phyloP scores from a whole-genome alignment of 805 yeast genomes.

The Candida golubevii region DNA sequence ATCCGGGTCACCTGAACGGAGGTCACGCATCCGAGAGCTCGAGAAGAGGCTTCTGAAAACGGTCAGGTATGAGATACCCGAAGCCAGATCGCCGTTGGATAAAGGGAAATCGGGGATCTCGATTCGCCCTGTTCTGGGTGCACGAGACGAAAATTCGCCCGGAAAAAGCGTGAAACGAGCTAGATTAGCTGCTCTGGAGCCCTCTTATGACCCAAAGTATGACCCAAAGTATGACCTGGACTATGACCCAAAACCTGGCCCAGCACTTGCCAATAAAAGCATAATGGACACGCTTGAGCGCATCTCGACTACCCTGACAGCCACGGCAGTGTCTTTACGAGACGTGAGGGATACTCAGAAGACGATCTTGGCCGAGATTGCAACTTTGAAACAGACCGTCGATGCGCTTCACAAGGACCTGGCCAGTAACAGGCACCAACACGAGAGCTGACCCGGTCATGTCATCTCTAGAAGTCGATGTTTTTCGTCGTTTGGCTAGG shows the following conservation, averaged over 20 bases:
- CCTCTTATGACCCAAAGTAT: not conserved
- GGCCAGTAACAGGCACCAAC: not conserved
- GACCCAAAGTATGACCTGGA: not conserved
- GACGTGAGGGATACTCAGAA: slow-evolving; percentile 10
- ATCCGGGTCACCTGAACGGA: slow-evolving; percentile 35
- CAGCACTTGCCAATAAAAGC: not conserved
- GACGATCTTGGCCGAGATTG: slow-evolving; percentile 8
- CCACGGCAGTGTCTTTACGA: slow-evolving; percentile 7
- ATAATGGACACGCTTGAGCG: slow-evolving; percentile 2
- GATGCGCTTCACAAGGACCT: slow-evolving; percentile 4
- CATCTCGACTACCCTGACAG: slow-evolving; percentile 5
- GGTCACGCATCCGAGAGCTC: slow-evolving; percentile 27
- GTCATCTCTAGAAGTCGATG: too few species aligned
- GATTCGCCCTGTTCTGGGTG: slow-evolving; percentile 14
- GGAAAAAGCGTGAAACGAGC: slow-evolving; percentile 1
- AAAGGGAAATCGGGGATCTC: too few species aligned
- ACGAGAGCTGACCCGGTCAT: too few species aligned
- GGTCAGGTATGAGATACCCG: too few species aligned
- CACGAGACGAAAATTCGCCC: slow-evolving; percentile 18
- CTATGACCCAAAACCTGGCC: not conserved
- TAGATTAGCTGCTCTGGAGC: slow-evolving; percentile 3
- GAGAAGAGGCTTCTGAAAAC: slow-evolving; percentile 15
- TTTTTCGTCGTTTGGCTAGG: slow-evolving; percentile 32
- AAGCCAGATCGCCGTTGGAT: too few species aligned
- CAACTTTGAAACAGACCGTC: slow-evolving; percentile 6